Conservation (phyloP, 2,329 filamentous ascomycete genomes). For the Hypocrella siamensis region DNA sequence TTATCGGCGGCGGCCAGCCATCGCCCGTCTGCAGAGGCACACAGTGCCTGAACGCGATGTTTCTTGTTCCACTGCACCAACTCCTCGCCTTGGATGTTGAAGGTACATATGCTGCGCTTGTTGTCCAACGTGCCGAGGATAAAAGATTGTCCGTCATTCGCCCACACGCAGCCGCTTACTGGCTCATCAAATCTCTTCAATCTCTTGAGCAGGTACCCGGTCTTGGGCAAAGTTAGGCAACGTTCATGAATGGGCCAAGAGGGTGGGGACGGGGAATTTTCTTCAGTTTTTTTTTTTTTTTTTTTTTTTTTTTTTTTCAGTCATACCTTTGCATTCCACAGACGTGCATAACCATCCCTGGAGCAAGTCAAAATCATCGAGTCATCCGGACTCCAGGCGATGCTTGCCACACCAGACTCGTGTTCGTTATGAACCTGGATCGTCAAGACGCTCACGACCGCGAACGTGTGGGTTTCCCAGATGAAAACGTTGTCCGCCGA, state of each 20-base stretch:
- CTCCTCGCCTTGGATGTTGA: slow-evolving; percentile 47
- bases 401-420: slow-evolving; percentile 55
- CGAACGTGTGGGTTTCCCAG: slow-evolving; percentile 62
- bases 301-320: not conserved
- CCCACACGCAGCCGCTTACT: slow-evolving; percentile 83
- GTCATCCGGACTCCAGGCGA: slow-evolving; percentile 89
- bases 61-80: slow-evolving; percentile 51
- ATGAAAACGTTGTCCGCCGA: slow-evolving; percentile 61
- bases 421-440: slow-evolving; percentile 32
- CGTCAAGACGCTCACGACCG: slow-evolving; percentile 42
- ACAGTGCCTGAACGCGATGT: slow-evolving; percentile 70
- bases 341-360: slow-evolving; percentile 52
- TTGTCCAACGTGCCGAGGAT: slow-evolving; percentile 65
- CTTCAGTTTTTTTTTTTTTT: too few relatives aligned
- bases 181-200: slow-evolving; percentile 65
- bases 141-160: slow-evolving; percentile 60
- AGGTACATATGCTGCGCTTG: slow-evolving; percentile 51
- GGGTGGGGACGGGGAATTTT: too few relatives aligned
- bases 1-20: slow-evolving; percentile 68
- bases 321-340: slow-evolving; percentile 60
- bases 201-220: slow-evolving; percentile 44
- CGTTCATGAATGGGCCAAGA: too few relatives aligned
- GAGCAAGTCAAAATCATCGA: slow-evolving; percentile 72
- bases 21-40: slow-evolving; percentile 65
- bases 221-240: slow-evolving; percentile 22